These are phyloP conservation scores for Ophiostoma himal-ulmi DNA, from an alignment of 2,329 filamentous ascomycete species.

Conservation along the genomic window DNA sequence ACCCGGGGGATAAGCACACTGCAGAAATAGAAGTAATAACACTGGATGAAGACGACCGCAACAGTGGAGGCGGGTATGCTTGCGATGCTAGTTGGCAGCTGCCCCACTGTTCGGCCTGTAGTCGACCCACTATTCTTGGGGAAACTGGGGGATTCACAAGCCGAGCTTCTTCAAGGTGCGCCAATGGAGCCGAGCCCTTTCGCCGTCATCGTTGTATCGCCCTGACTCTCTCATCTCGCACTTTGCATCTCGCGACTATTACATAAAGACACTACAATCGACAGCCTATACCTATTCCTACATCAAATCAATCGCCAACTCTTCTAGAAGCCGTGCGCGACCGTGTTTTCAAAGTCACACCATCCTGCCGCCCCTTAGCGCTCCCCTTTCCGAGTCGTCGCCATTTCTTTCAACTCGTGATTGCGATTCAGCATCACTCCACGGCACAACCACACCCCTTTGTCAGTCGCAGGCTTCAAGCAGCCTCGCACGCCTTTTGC, in stretches of 20 bases:
- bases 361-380: background rate
- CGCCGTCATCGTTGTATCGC: background rate
- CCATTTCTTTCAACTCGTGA: background rate
- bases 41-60: background rate
- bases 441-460: background rate
- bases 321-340: background rate
- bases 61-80: slow-evolving; percentile 7
- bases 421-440: background rate
- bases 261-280: background rate
- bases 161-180: slow-evolving; percentile 14
- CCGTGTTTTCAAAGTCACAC: background rate
- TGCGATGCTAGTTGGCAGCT: slow-evolving; percentile 1
- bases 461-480: background rate
- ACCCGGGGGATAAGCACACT: background rate
- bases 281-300: background rate
- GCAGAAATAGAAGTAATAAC: background rate
- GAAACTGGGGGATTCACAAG: slow-evolving; percentile 15
- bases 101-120: background rate
- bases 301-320: background rate
- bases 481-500: background rate
- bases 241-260: background rate
- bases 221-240: background rate
- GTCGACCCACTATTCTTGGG: slow-evolving; percentile 12
- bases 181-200: slow-evolving; percentile 1
- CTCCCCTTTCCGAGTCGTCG: background rate